Conservation (phyloP, 139 green algal species). For the Asterochloris sp. region DNA sequence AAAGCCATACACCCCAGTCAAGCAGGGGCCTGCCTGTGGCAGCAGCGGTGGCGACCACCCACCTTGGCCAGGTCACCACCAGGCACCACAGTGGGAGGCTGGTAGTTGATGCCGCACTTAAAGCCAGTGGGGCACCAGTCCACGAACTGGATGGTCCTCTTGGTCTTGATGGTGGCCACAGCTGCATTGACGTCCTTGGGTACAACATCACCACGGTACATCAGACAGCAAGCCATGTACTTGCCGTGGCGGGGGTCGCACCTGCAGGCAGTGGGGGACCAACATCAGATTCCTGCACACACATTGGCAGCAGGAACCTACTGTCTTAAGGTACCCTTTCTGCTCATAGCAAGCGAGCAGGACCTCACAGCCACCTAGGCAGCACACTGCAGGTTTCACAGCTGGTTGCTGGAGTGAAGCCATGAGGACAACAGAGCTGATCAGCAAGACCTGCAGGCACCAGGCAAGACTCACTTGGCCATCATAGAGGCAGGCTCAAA, state of each 20-base stretch:
- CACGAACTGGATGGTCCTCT: constrained; percentile 98
- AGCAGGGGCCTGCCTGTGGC: too few relatives aligned
- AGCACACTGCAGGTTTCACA: too few relatives aligned
- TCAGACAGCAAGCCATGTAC: constrained; percentile 99
- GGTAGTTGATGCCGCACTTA: constrained; percentile 99
- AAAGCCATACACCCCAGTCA: too few relatives aligned
- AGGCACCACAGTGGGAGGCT: constrained; percentile 95
- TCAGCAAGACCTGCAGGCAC: too few relatives aligned
- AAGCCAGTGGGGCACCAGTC: constrained; percentile 99
- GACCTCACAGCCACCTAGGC: too few relatives aligned
- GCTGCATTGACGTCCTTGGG: constrained; percentile 98
- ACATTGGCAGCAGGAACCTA: too few relatives aligned
- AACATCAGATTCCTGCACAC: constrained; percentile 8
- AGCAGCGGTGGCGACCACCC: background rate
- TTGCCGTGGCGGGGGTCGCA: constrained; percentile 89
- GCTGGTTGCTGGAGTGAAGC: too few relatives aligned
- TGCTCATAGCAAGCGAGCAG: too few relatives aligned
- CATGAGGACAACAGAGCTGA: too few relatives aligned
- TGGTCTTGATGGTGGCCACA: constrained; percentile 98
- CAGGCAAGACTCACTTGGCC: constrained; percentile 73
- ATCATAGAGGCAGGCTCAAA: constrained; percentile 97
- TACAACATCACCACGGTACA: constrained; percentile 99
- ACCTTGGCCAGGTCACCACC: constrained; percentile 96
- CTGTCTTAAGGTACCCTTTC: constrained; percentile 5
- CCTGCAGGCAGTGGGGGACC: too few relatives aligned